Base-by-base conservation (phyloP, 352 stramenopile genomes). In the Globisporangium takayamanum region DNA sequence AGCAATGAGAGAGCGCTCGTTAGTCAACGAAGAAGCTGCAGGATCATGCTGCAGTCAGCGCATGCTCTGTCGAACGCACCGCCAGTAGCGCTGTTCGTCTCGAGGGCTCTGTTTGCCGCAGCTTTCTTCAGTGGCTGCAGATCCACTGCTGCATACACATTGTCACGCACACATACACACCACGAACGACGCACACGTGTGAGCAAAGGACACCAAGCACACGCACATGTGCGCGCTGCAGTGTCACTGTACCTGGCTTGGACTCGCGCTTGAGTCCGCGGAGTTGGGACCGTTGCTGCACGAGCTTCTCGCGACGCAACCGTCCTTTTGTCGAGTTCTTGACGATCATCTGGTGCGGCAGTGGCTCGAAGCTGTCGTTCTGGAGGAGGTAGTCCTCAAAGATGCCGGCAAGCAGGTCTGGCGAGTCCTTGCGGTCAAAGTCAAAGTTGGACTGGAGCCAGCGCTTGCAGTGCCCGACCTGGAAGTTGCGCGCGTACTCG, bases 341-440 rank as follows among this genome's bases (percentile, higher is more conserved):
- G 57, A 84, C 55, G 50, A 81, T 61, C 28, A 81, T 46, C 53
- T 84, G 74, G 53, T 84, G 74, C 3, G 74, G 74, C 28, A 84
- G 63, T 22, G 71, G 68, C 42, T 80, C 60, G 36, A 84, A 28
- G 18, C 56, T 56, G 53, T 76, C 70, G 66, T 74, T 80, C 57
- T 81, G 72, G 58, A 78, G 33, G 22, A 84, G 47, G 44, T 84
- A 84, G 62, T 74, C 72, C 52, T 84, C 74, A 49, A 84, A 76
- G 55, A 84, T 78, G 16, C 62, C 63, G 5, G 67, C 69, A 22
- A 84, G 57, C 48, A 79, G 68, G 55, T 71, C 72, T 18, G 74
- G 64, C 4, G 70, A 71, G 64, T 84, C 74, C 46, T 78, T 78
- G 46, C 75, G 72, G 53, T 84, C 75, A 51, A 84, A 84, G 36